These are phyloP conservation scores for Ocimum tenuiflorum DNA, from an alignment of 257 asterid genomes.

Conservation along the genomic window DNA sequence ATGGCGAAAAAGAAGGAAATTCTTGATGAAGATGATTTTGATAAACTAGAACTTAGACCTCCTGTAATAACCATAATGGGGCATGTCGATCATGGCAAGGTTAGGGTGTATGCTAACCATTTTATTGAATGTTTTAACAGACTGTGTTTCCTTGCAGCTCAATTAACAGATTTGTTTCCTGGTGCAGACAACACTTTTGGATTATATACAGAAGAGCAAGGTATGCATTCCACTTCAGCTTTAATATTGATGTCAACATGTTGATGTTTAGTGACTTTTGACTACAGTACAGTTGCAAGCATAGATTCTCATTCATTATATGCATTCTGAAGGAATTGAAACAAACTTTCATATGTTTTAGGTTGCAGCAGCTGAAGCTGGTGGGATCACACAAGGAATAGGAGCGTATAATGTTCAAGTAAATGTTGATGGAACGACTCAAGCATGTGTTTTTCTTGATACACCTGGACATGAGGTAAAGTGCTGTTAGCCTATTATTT, in stretches of 20 bases:
- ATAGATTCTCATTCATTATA: not conserved
- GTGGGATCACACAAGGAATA: conserved; percentile 97
- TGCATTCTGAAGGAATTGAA: conserved; percentile 20
- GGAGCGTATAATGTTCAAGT: conserved; percentile 95
- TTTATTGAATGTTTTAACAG: not conserved
- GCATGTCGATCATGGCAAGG: conserved; percentile 99
- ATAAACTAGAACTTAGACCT: conserved; percentile 73
- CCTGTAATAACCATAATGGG: conserved; percentile 97
- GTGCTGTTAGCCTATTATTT: conserved; percentile 1
- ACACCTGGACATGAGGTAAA: conserved; percentile 99
- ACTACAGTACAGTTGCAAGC: not conserved
- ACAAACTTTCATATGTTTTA: conserved; percentile 24
- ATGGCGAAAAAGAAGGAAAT: conserved; percentile 84
- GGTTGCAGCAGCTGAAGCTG: conserved; percentile 95
- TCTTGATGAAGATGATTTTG: conserved; percentile 74
- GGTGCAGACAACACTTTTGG: conserved; percentile 91
- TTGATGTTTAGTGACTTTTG: not conserved
- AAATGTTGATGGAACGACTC: conserved; percentile 69
- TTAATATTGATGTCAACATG: not conserved
- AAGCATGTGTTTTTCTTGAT: conserved; percentile 88
- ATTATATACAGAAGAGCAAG: conserved; percentile 72
- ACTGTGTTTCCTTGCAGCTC: not conserved
- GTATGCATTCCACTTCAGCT: conserved; percentile 25
- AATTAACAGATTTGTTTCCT: conserved; percentile 20
- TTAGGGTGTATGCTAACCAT: conserved; percentile 15